Evolutionary conservation across 2,329 filamentous ascomycete species (phyloP), one percentile per base, ranked within the genome.

Genomic region (Proliferodiscus dingleyae): DNA sequence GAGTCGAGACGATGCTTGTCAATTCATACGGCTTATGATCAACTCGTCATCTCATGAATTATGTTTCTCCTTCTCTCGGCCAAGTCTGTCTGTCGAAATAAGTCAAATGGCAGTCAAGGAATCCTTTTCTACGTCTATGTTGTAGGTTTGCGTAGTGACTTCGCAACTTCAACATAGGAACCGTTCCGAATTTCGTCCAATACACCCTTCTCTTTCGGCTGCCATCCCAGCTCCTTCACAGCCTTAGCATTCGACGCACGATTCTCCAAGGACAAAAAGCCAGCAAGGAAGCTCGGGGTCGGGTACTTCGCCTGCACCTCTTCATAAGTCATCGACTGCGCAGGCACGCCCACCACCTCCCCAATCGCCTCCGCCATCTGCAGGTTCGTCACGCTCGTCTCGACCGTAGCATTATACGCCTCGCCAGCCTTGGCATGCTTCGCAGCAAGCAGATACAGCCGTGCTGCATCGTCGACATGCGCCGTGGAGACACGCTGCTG

Each of bases 401-500:
- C 47, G 2, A 50, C 43, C 4, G 54, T 57, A 3, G 54, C 56
- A 48, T 71, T 71, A 54, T 65, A 73, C 1, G 61, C 39, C 4
- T 63, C 61, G 2, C 66, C 65, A 2, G 62, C 51, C 18, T 55
- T 51, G 1, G 55, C 64, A n/a, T 63, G 64, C 47, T 68, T 56
- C 0, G 62, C 59, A 1, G 63, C 65, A 0, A 68, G 61, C 7
- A 72, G 54, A 44, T 68, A 71, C 18, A 71, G 50, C 2, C 60
- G 47, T 5, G 69, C 70, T 4, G 66, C 68, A 54, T 73, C 71
- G 23, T 71, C 66, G 2, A 72, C 65, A 47, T 74, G 65, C 13
- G 70, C 64, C 1, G 54, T 55, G 3, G 61, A 58, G 5, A 61
- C 64, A n/a, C 50, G 42, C 8, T 44, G 50, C 2, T 50, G 45